A percentile compares a stretch with the other conserved stretches of the same genome.
phyloP scores from a whole-genome alignment of 768 basidiomycete genomes.

The Boletus patriciae region DNA sequence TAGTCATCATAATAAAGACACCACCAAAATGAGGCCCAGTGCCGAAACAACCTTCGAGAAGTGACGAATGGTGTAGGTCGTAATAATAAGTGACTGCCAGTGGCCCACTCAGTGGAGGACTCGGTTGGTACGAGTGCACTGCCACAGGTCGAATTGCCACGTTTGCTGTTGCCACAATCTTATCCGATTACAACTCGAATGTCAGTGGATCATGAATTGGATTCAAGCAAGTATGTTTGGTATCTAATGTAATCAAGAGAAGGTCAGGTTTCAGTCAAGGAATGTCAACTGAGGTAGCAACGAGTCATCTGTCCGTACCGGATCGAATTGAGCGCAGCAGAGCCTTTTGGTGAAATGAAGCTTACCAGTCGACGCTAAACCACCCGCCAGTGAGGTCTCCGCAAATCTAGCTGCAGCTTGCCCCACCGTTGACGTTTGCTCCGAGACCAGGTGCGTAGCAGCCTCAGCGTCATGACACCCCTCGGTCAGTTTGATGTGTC shows the following conservation, averaged over 20 bases:
- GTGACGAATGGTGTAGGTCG: background rate
- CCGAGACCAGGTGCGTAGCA: background rate
- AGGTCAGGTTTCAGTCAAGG: background rate
- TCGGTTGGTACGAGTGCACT: conserved; percentile 5
- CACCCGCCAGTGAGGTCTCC: background rate
- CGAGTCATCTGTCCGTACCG: background rate
- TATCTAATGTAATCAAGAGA: background rate
- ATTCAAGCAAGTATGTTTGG: background rate
- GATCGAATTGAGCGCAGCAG: background rate
- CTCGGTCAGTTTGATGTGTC: conserved; percentile 7
- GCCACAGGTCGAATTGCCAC: conserved; percentile 21
- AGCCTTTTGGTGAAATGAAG: background rate
- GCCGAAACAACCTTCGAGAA: background rate
- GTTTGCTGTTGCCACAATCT: conserved; percentile 9
- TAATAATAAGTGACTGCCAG: background rate
- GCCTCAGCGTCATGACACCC: conserved; percentile 3
- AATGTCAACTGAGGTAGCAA: background rate
- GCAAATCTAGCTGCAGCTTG: background rate
- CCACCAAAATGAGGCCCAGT: background rate
- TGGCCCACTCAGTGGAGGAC: background rate
- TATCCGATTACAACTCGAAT: conserved; percentile 3
- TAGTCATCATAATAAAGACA: conserved; percentile 22
- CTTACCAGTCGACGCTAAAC: background rate
- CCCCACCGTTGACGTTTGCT: background rate
- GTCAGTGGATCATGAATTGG: too few species aligned